Evolutionary conservation across 2,329 filamentous ascomycete genomes (phyloP), one percentile per base, ranked within the genome.

Genomic region (Apiospora aurea): DNA sequence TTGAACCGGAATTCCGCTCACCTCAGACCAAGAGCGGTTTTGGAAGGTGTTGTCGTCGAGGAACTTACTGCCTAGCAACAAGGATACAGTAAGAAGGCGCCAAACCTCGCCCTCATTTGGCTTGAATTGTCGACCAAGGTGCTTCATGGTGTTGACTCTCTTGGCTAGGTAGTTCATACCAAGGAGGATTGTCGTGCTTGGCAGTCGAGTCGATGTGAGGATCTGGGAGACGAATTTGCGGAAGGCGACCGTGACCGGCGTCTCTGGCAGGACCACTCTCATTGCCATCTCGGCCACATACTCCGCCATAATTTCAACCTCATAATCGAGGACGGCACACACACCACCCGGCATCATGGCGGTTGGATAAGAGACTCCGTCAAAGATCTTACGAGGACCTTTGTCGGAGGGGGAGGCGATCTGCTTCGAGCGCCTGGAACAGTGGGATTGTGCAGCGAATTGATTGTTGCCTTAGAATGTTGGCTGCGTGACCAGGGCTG

Each of bases 1-100:
- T 2, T 88, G 84, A 26, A 97, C 94, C 44, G 92, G 87, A 76
- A 98, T 97, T 74, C 94, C 94, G 82, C 94, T 97, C 70, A 98
- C 95, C 80, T 98, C 95, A 6, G 95, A 94, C 95, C 95, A 98
- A 1, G 95, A 97, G 71, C 94, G 93, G 84, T 97, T 98, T 87
- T 97, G 95, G 83, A 98, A 98, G 7, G 95, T 98, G 84, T 97
- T 97, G 86, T 97, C 95, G 79, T 98, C 95, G 76, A 97, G 86
- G 79, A 97, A 98, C 85, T 98, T 98, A 90, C 94, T 97, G 73
- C 94, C 95, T 70, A 98, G 87, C 69, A 98, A 88, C 72, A 98
- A 85, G 10, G 93, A 91, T 49, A 96, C 93, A 8, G 95, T 97
- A 75, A 97, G 88, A 85, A 97, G 92, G 73, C 94, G 93, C 87